Conservation (phyloP, 345 rosid species). For the Iberis pinnata region DNA sequence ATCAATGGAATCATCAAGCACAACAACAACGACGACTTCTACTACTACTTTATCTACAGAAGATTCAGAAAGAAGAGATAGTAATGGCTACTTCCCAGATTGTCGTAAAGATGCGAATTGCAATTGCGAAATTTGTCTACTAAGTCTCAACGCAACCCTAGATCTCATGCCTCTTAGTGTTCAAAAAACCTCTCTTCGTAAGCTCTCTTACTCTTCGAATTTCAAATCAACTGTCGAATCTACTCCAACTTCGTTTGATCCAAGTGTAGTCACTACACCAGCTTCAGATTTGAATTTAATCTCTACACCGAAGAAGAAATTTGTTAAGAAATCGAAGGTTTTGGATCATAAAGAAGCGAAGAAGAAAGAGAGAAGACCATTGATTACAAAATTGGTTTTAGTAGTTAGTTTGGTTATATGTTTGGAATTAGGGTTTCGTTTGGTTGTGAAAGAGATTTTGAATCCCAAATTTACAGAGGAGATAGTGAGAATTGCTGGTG, state of each 20-base stretch:
- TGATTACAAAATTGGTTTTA: conserved; percentile 4
- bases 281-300: too few species aligned
- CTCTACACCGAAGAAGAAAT: conserved; percentile 35
- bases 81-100: conserved; percentile 77
- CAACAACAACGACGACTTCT: conserved; percentile 27
- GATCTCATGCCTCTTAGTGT: conserved; percentile 74
- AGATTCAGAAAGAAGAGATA: conserved; percentile 31
- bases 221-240: conserved; percentile 24
- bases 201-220: conserved; percentile 36
- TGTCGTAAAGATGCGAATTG: conserved; percentile 86
- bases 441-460: conserved; percentile 30
- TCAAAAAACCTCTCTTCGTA: conserved; percentile 65
- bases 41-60: conserved; percentile 26
- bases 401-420: conserved; percentile 32
- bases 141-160: conserved; percentile 77
- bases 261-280: conserved; percentile 47
- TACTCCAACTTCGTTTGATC: conserved; percentile 53
- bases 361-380: conserved; percentile 1
- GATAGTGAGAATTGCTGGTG: conserved; percentile 38
- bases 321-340: background rate
- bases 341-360: conserved; percentile 20
- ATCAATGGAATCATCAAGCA: conserved; percentile 21
- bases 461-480: conserved; percentile 42
- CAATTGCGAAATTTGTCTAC: conserved; percentile 70
- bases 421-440: conserved; percentile 44